These are phyloP conservation scores for Hanseniaspora jakobsenii DNA, from an alignment of 805 yeast genomes.

Conservation along the genomic window DNA sequence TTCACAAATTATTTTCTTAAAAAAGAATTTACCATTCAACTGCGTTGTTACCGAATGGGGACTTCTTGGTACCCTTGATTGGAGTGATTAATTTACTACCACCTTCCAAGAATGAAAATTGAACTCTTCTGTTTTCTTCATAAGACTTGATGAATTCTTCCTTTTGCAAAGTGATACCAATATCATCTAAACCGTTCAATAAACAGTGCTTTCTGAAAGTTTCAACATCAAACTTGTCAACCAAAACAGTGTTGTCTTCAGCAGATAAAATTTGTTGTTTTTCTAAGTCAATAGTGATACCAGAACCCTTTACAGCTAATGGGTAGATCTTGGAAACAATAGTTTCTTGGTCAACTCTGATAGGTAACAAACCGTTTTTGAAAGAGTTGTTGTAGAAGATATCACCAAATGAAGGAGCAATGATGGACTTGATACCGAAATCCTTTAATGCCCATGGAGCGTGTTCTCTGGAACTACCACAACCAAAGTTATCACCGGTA, in stretches of 20 bases:
- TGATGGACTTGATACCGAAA: slow-evolving; percentile 88
- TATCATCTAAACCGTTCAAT: slow-evolving; percentile 90
- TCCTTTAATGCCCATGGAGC: slow-evolving; percentile 99
- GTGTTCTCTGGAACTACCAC: slow-evolving; percentile 98
- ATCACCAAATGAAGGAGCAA: slow-evolving; percentile 97
- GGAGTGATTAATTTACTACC: slow-evolving; percentile 63
- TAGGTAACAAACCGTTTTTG: slow-evolving; percentile 90
- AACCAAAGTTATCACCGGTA: slow-evolving; percentile 94
- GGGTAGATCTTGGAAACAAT: slow-evolving; percentile 67
- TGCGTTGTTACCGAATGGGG: slow-evolving; percentile 51
- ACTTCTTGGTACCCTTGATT: slow-evolving; percentile 54
- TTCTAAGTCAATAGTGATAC: slow-evolving; percentile 72
- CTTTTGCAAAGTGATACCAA: slow-evolving; percentile 86
- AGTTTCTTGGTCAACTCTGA: slow-evolving; percentile 70
- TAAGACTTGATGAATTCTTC: slow-evolving; percentile 62
- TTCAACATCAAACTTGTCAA: slow-evolving; percentile 78
- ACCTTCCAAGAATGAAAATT: slow-evolving; percentile 86
- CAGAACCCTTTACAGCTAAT: slow-evolving; percentile 56
- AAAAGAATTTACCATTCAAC: slow-evolving; percentile 52
- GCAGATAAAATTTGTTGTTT: slow-evolving; percentile 64
- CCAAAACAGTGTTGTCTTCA: slow-evolving; percentile 53
- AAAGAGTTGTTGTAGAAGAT: slow-evolving; percentile 94
- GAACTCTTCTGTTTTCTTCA: slow-evolving; percentile 64
- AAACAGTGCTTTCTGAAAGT: slow-evolving; percentile 89
- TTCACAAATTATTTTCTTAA: neutral